Base-by-base conservation (phyloP, 305 asterid species). In the Striga hermonthica region DNA sequence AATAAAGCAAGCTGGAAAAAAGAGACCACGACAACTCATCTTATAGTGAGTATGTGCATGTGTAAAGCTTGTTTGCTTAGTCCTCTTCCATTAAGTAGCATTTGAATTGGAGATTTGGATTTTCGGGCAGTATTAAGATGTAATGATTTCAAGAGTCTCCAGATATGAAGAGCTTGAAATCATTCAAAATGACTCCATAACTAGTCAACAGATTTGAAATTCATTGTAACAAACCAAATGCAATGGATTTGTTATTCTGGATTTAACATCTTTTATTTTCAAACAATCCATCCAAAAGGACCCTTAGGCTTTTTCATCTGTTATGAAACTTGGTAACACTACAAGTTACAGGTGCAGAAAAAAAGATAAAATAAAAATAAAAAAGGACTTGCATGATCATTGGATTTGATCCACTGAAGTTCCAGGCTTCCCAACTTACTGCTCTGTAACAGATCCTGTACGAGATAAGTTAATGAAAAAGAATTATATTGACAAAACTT, bases 361-460 rank as follows among this genome's bases (percentile, higher is more conserved):
- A 38, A 14, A 44, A 37, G 3, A 7, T 56, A 58, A 53, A 64
- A 38, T 11, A 44, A 37, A 1, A 7, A 59, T 55, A 44, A 53
- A 40, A 67, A 73, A 40, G 67, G 57, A 59, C 90, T 86, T 75
- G 88, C 97, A 76, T 92, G 90, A 73, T 82, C 89, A 68, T 74
- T 79, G 67, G 93, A 84, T 80, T 92, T 92, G 50, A 92, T 86
- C 96, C 95, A 89, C 65, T 79, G 95, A 64, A 92, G 81, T 66
- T 92, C 97, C 83, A 92, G 79, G 72, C 78, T 71, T 70, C 71
- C 85, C 90, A 89, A 73, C 77, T 82, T 86, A 72, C 87, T 74
- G 75, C 62, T 77, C 64, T 77, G 83, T 31, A 92, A 77, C 78
- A 90, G 78, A 73, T 76, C 86, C 97, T 92, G 85, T 80, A 83